A percentile compares a stretch with the other conserved stretches of the same genome.
Conservation (phyloP, 345 rosid species). For the Corchorus olitorius region DNA sequence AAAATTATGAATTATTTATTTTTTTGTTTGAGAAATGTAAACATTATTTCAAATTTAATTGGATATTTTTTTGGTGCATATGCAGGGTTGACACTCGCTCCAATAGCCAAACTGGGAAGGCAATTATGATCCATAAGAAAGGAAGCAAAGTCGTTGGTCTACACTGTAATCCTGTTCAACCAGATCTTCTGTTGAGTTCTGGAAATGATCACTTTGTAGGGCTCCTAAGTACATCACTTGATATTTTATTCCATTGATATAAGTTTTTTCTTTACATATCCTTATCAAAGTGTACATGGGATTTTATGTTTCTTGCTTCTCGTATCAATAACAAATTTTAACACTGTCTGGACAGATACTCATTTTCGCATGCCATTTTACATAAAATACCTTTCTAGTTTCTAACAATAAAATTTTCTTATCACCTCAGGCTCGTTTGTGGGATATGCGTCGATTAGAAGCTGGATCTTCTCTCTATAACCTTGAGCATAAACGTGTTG, state of each 20-base stretch:
- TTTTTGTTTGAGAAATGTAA: slow-evolving; percentile 4
- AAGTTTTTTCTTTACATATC: not conserved
- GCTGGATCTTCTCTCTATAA: slow-evolving; percentile 59
- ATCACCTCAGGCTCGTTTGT: slow-evolving; percentile 75
- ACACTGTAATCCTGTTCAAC: slow-evolving; percentile 93
- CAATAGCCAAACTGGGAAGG: slow-evolving; percentile 50
- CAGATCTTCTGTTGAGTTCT: slow-evolving; percentile 85
- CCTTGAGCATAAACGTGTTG: slow-evolving; percentile 84
- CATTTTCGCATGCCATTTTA: not conserved
- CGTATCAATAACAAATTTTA: not conserved
- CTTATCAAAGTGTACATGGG: not conserved
- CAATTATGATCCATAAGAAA: slow-evolving; percentile 86
- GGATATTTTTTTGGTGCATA: slow-evolving; percentile 22
- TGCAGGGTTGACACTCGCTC: slow-evolving; percentile 82
- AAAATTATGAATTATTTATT: not conserved
- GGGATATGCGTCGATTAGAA: slow-evolving; percentile 87
- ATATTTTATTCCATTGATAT: not conserved
- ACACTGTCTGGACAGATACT: not conserved
- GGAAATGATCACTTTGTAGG: slow-evolving; percentile 99
- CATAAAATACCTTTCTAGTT: not conserved
- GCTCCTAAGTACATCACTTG: slow-evolving; percentile 6
- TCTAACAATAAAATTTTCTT: slow-evolving; percentile 17
- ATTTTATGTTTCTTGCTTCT: not conserved
- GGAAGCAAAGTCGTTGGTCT: slow-evolving; percentile 93
- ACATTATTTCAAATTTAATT: slow-evolving; percentile 10